phyloP scores from a whole-genome alignment of 2,329 filamentous ascomycete genomes.

The Phialophora macrospora region DNA sequence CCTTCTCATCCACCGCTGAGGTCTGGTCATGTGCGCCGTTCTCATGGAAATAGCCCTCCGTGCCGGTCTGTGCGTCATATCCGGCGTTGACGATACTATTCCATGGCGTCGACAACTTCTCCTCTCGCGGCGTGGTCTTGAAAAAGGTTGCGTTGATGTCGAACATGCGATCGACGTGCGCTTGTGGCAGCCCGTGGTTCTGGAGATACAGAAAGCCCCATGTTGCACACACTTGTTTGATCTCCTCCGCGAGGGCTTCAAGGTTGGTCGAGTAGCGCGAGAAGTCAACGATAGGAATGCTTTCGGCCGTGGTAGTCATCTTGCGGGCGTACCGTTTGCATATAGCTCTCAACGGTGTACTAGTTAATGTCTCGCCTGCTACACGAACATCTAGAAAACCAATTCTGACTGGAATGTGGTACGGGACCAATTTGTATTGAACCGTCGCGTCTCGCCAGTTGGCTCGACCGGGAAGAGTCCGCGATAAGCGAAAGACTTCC shows the following conservation, averaged over 20 bases:
- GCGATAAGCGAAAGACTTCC: background rate
- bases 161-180: constrained; percentile 35
- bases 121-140: constrained; percentile 20
- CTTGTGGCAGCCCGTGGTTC: constrained; percentile 39
- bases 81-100: constrained; percentile 30
- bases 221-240: constrained; percentile 78
- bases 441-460: background rate
- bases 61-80: constrained; percentile 26
- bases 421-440: background rate
- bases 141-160: constrained; percentile 46
- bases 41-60: constrained; percentile 27
- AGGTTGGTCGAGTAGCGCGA: constrained; percentile 69
- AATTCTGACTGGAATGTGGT: background rate
- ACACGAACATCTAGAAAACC: background rate
- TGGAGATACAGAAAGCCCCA: constrained; percentile 52
- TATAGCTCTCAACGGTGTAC: background rate
- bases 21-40: constrained; percentile 23
- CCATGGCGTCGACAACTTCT: constrained; percentile 27
- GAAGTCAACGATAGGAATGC: constrained; percentile 73
- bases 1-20: constrained; percentile 23
- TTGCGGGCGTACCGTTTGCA: background rate
- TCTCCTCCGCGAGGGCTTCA: constrained; percentile 64
- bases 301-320: background rate
- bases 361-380: background rate
- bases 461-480: background rate